A percentile compares a stretch with the other conserved stretches of the same genome.
Evolutionary conservation across 257 asterid genomes (phyloP).

Genomic region (Solanum chiquidenum): DNA sequence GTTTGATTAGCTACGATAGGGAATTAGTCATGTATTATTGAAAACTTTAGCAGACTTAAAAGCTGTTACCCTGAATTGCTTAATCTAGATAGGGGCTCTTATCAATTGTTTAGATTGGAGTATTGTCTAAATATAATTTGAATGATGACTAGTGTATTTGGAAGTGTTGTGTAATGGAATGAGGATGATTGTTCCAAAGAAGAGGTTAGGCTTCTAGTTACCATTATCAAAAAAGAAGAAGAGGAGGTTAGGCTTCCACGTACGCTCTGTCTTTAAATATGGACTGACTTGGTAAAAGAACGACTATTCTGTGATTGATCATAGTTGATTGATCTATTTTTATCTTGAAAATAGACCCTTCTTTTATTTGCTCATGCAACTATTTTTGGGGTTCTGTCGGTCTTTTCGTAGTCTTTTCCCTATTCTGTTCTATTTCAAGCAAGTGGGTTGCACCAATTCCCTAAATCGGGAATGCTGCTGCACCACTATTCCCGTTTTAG

Average conservation of each 20-base stretch:
- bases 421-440: not conserved
- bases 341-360: not conserved
- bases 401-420: not conserved
- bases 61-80: not conserved
- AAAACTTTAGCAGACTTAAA: not conserved
- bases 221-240: not conserved
- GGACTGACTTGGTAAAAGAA: not conserved
- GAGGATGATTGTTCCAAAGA: not conserved
- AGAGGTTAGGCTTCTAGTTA: not conserved
- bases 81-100: not conserved
- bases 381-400: not conserved
- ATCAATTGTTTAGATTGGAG: not conserved
- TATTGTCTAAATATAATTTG: not conserved
- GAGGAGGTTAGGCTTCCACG: not conserved
- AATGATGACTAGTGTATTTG: not conserved
- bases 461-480: not conserved
- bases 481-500: not conserved
- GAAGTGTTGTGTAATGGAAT: not conserved
- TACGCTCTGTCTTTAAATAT: not conserved
- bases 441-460: not conserved
- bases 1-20: not conserved
- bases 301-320: not conserved
- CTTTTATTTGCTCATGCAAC: not conserved
- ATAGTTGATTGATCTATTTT: not conserved
- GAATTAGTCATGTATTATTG: not conserved